Percentiles rank a stretch among this genome's conserved stretches.
Conservation (phyloP, 495 filamentous ascomycete species). For the Hypoxylon lenormandii region DNA sequence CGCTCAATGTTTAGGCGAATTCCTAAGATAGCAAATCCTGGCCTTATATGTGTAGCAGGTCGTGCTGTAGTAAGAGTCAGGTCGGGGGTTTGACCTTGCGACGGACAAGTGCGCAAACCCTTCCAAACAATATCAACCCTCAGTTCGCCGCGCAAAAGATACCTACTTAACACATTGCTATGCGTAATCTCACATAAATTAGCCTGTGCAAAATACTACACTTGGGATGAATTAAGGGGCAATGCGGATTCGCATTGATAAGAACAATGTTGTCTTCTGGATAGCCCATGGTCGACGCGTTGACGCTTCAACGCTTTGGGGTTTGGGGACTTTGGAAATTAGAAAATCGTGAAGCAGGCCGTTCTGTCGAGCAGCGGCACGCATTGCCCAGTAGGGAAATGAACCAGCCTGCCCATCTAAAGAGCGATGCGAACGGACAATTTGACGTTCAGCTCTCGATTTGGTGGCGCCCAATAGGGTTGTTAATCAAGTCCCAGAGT, state of each 20-base stretch:
- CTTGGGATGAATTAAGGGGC: background rate
- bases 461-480: slow-evolving; percentile 39
- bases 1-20: slow-evolving; percentile 2
- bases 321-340: background rate
- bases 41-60: too few relatives aligned
- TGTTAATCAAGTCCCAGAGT: slow-evolving; percentile 34
- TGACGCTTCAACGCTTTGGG: background rate
- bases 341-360: background rate
- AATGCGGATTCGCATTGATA: background rate
- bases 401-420: slow-evolving; percentile 27
- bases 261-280: background rate
- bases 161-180: too few relatives aligned
- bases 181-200: too few relatives aligned
- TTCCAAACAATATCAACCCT: slow-evolving; percentile 36
- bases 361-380: background rate
- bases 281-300: background rate
- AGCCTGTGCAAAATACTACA: background rate
- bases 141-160: background rate
- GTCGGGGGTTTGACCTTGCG: slow-evolving; percentile 29
- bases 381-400: slow-evolving; percentile 27
- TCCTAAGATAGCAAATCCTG: slow-evolving; percentile 12
- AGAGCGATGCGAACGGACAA: slow-evolving; percentile 22
- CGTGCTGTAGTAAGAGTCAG: too few relatives aligned
- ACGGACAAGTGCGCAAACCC: slow-evolving; percentile 21
- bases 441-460: slow-evolving; percentile 20